Evolutionary conservation across 805 yeast species (phyloP).

Genomic region (Sugiyamaella floridensis): DNA sequence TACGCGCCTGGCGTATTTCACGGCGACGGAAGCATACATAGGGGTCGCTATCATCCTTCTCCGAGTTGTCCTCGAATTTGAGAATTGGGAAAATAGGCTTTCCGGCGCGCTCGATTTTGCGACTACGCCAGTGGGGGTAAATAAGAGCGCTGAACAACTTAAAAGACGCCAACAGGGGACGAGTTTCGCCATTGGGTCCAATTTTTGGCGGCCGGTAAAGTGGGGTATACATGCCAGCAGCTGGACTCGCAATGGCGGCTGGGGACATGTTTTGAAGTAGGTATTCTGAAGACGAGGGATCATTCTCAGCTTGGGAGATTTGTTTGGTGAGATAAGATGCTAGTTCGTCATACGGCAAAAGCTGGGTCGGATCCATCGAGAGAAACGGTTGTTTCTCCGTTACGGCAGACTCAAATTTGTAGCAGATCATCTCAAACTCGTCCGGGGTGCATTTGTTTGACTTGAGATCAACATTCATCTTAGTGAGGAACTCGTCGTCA

Average conservation of each 20-base stretch:
- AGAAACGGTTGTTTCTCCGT: constrained; percentile 83
- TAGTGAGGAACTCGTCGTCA: constrained; percentile 62
- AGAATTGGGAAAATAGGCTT: constrained; percentile 64
- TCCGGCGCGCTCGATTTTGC: constrained; percentile 69
- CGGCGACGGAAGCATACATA: constrained; percentile 93
- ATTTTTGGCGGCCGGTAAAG: constrained; percentile 13
- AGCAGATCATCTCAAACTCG: constrained; percentile 76
- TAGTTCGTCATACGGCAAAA: constrained; percentile 64
- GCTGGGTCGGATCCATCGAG: constrained; percentile 73
- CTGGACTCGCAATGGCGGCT: constrained; percentile 13
- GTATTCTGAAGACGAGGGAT: constrained; percentile 39
- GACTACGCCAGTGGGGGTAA: constrained; percentile 72
- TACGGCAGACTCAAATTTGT: constrained; percentile 66
- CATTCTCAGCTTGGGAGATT: constrained; percentile 46
- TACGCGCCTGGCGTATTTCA: constrained; percentile 90
- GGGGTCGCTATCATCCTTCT: constrained; percentile 90
- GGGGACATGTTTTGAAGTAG: constrained; percentile 15
- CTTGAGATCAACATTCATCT: constrained; percentile 30
- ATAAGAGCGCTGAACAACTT: constrained; percentile 53
- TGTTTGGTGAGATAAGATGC: constrained; percentile 37
- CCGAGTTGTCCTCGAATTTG: constrained; percentile 76
- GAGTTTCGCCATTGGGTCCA: constrained; percentile 6
- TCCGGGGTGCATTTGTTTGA: constrained; percentile 52
- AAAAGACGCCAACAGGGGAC: constrained; percentile 22
- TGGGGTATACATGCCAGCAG: constrained; percentile 31